These are phyloP conservation scores for Lepidium didymum DNA, from an alignment of 345 rosid species.

Conservation along the genomic window DNA sequence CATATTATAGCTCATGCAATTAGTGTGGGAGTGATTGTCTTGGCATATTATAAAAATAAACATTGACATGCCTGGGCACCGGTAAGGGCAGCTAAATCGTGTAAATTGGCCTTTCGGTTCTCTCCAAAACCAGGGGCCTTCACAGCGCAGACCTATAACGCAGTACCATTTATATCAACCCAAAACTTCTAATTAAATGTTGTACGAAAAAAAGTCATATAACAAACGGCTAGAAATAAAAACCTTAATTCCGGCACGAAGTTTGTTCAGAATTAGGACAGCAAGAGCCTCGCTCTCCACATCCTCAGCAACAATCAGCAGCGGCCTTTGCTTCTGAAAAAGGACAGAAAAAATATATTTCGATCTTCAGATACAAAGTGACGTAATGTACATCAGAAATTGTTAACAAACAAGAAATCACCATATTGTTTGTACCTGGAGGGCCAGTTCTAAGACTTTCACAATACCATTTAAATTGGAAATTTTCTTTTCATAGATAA, in stretches of 20 bases:
- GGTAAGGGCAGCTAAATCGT: constrained; percentile 84
- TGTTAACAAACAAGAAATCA: background rate
- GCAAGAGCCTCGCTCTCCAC: constrained; percentile 94
- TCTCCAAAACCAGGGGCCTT: constrained; percentile 99
- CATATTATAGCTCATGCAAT: background rate
- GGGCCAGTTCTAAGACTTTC: constrained; percentile 83
- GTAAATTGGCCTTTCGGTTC: constrained; percentile 75
- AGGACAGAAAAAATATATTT: background rate
- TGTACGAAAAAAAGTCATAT: background rate
- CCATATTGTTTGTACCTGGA: constrained; percentile 47
- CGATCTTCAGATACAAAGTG: background rate
- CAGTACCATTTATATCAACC: background rate
- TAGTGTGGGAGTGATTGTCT: background rate
- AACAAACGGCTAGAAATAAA: background rate
- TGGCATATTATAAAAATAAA: background rate
- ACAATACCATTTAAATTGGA: constrained; percentile 74
- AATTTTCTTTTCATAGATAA: constrained; percentile 92
- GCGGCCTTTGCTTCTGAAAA: constrained; percentile 75
- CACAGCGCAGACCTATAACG: constrained; percentile 72
- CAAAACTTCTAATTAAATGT: background rate
- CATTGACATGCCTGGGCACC: constrained; percentile 65
- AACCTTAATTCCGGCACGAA: constrained; percentile 99
- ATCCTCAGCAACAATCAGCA: constrained; percentile 85
- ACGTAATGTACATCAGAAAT: background rate
- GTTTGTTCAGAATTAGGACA: constrained; percentile 81